phyloP scores from a whole-genome alignment of 2,329 filamentous ascomycete genomes.

The Penicillium italicum region DNA sequence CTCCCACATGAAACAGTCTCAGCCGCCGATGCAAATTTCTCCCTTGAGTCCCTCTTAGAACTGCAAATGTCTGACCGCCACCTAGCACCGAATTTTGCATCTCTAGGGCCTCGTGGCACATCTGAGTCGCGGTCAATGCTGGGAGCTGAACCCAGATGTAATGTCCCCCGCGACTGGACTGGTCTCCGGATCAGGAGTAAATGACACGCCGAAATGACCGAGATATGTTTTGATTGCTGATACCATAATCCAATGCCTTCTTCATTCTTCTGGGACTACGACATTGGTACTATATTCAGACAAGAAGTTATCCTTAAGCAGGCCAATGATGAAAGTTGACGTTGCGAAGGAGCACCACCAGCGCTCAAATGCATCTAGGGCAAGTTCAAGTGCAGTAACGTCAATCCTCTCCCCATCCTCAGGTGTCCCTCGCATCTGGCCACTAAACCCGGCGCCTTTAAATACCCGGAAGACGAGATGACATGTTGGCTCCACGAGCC shows the following conservation, averaged over 20 bases:
- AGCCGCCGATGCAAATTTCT: slow-evolving; percentile 9
- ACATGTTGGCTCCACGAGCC: slow-evolving; percentile 76
- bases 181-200: slow-evolving; percentile 7
- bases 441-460: slow-evolving; percentile 68
- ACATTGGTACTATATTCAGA: slow-evolving; percentile 50
- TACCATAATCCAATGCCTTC: slow-evolving; percentile 3
- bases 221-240: slow-evolving; percentile 11
- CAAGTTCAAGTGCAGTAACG: slow-evolving; percentile 54
- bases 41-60: slow-evolving; percentile 48
- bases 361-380: slow-evolving; percentile 50
- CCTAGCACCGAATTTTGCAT: slow-evolving; percentile 8
- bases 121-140: slow-evolving; percentile 3
- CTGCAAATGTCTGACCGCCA: slow-evolving; percentile 37
- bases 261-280: slow-evolving; percentile 30
- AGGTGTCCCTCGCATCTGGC: slow-evolving; percentile 62
- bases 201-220: slow-evolving; percentile 11
- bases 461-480: slow-evolving; percentile 76
- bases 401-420: slow-evolving; percentile 77
- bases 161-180: slow-evolving; percentile 11
- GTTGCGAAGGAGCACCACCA: slow-evolving; percentile 57
- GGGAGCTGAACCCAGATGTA: slow-evolving; percentile 17
- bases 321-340: slow-evolving; percentile 52
- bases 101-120: slow-evolving; percentile 4
- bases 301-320: slow-evolving; percentile 49
- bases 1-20: slow-evolving; percentile 20